phyloP scores from a whole-genome alignment of 306 rosid species.

The cucumber (Cucumis sativus) region DNA sequence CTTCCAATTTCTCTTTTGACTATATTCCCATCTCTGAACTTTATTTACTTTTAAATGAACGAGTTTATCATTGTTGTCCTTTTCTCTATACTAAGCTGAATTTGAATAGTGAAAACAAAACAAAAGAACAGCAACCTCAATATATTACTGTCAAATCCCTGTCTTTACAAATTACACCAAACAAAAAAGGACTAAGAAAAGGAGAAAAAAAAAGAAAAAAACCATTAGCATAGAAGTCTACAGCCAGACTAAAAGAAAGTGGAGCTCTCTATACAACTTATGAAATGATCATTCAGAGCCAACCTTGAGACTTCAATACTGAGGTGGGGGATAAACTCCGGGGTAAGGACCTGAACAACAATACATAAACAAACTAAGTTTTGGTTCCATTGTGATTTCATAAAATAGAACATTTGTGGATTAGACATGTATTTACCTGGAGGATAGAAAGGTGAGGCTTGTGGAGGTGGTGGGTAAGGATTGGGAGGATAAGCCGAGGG shows the following conservation, averaged over 20 bases:
- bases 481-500: slow-evolving; percentile 17
- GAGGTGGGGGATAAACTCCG: slow-evolving; percentile 64
- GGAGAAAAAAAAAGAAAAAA: no score
- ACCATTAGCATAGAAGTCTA: not conserved
- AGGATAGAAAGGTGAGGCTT: slow-evolving; percentile 29
- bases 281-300: not conserved
- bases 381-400: not conserved
- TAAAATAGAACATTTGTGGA: not conserved
- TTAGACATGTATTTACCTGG: slow-evolving; percentile 22
- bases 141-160: not conserved
- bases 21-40: not conserved
- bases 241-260: not conserved
- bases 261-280: slow-evolving; percentile 4
- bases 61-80: not conserved
- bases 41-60: not conserved
- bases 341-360: slow-evolving; percentile 22
- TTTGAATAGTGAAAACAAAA: not conserved
- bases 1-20: not conserved
- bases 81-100: not conserved
- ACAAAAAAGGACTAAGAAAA: not conserved
- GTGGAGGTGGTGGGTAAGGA: slow-evolving; percentile 40
- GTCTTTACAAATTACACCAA: not conserved
- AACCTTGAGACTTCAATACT: slow-evolving; percentile 25
- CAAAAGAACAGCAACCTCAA: not conserved
- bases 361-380: not conserved